Evolutionary conservation across 345 rosid genomes (phyloP), one percentile per base, ranked within the genome.

Genomic region (Sisymbrium altissimum): DNA sequence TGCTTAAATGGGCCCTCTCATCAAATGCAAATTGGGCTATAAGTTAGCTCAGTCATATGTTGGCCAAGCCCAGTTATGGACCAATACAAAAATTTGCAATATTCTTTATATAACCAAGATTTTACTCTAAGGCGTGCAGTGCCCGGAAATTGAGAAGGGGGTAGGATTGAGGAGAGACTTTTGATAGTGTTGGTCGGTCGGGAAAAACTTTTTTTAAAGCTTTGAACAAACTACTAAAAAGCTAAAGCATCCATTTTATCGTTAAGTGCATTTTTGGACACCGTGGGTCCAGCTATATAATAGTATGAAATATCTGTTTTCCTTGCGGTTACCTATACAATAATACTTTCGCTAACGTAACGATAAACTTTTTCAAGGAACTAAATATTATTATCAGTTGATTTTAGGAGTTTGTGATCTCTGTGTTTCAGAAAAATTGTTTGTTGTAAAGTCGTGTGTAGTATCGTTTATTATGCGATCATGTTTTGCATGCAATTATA

Each of bases 181-280:
- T 53, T 70, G 74, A 46, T 25, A 27, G 23, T 11, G 12, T 17
- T 61, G 62, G 76, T 72, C 70, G 76, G 76, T 63, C 63, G 44
- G 61, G 12, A 6, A 52, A 40, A 18, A 52, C 63, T 52, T 62
- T 61, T 29, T 30, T 30, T 19, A 62, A 46, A 65, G 56, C 29
- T 46, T 30, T 6, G 33, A 52, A 52, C 57, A 25, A 45, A 46
- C 15, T 4, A n/a, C 52, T 62, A 14, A 62, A 65, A 72, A 46
- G 66, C 59, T 48, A 61, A 59, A 64, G 36, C 64, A 29, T 53
- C 6, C 25, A 40, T 32, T 41, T 63, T 49, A 40, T 63, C 68
- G 64, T 41, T 63, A 40, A 50, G 15, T 62, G 63, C 32, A 19
- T 40, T 64, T 63, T 30, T 23, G 69, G 43, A 50, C 33, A 27